Base-by-base conservation (phyloP, 805 yeast species). In the Candida germanica region DNA sequence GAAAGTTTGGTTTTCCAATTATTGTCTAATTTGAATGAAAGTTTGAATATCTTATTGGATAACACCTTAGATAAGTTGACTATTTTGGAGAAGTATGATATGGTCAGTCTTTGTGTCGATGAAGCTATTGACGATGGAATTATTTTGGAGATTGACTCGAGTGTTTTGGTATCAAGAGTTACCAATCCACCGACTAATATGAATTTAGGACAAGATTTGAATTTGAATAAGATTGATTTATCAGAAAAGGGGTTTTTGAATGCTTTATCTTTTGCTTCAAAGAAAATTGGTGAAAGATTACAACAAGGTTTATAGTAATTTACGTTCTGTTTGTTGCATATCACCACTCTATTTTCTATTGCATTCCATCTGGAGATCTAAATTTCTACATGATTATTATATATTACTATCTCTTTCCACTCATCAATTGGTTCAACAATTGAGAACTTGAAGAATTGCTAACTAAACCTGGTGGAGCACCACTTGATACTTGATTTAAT, bases 91-190 rank as follows among this genome's bases (percentile, higher is more conserved):
- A 77, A 82, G 56, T 93, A 83, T 56, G 98, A 93, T 61, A 71
- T 86, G 70, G 83, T 88, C 25, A 71, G 87, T 29, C 73, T 93
- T 58, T 86, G 94, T 3, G 75, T 89, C 29, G 98, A 93, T 59
- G 98, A 93, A 63, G 75, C 94, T 7, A 71, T 93, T 33, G 98
- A 93, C 56, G 95, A 89, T 56, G 98, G 98, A 26, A 79, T 93
- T 45, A 79, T 93, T 38, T 72, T 93, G 48, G 97, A 93, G 59
- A 83, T 88, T 18, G 97, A 93, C 53, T 80, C 95, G 4, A 77
- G 83, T 23, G 79, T 86, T 27, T 85, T 93, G 49, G 89, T 91
- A 2, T 77, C 94, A 11, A 77, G 98, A 63, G 96, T 89, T 17
- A 85, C 98, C n/a, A 77, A 79, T 41, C 80, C 93, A 21, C 95